Percentiles rank a stretch among this genome's conserved stretches.
phyloP scores from a whole-genome alignment of 2,329 filamentous ascomycete species.

The Arthrobotrys entomopaga region DNA sequence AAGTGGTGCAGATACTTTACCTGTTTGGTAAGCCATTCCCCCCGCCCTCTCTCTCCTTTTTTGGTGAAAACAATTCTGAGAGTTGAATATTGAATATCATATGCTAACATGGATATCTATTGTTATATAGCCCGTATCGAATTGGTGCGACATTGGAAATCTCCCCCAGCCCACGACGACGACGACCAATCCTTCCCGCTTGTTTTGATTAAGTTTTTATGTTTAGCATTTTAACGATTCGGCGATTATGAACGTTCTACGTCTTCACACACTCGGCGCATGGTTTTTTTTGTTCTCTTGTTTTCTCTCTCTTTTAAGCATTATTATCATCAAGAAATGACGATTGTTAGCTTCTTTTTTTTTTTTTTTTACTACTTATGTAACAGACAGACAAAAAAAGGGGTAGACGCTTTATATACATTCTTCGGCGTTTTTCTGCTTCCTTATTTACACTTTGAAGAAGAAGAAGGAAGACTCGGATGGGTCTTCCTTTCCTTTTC shows the following conservation, averaged over 20 bases:
- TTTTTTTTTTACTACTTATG: no score
- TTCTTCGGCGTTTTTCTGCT: neutral
- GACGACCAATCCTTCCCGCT: conserved; percentile 27
- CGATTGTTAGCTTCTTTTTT: conserved; percentile 4
- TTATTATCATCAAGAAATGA: neutral
- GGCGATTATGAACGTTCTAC: neutral
- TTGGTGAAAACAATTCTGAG: neutral
- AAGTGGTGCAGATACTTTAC: conserved; percentile 95
- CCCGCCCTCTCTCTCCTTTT: neutral
- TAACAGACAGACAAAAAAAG: neutral
- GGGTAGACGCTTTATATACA: neutral
- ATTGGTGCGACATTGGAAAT: conserved; percentile 70
- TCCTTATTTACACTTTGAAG: neutral
- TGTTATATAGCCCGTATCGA: conserved; percentile 68
- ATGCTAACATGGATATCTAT: neutral
- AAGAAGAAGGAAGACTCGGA: no score
- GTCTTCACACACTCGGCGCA: neutral
- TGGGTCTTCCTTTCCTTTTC: no score
- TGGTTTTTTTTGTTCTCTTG: neutral
- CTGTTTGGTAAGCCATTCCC: conserved; percentile 77
- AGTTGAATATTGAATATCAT: neutral
- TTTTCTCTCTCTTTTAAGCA: neutral
- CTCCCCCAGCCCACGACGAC: conserved; percentile 22
- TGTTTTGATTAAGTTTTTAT: conserved; percentile 28
- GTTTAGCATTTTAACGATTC: neutral